Evolutionary conservation across 2,329 filamentous ascomycete genomes (phyloP), one percentile per base, ranked within the genome.

Genomic region (Aspergillus piperis): DNA sequence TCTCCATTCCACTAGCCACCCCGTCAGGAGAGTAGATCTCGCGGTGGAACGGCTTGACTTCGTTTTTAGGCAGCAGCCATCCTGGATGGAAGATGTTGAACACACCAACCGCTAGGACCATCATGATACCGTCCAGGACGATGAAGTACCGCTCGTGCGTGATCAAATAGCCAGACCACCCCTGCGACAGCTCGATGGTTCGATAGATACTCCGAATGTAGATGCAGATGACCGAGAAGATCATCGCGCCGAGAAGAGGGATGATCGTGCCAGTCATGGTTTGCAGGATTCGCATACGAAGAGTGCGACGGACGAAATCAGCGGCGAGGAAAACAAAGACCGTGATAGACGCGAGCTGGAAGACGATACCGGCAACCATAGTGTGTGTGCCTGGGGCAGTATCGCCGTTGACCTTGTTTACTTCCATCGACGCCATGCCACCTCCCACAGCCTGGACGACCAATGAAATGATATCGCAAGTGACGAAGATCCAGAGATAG

Each of bases 341-440:
- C 32, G 80, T 76, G 58, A 88, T 81, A 5, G 83, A 82, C 58
- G 78, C 76, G 42, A 88, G 82, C 66, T 88, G 86, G 58, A 87
- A 79, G n/a, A 81, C 76, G 19, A 88, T 82, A 13, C 86, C 86
- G 1, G 80, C 81, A 48, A 84, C 77, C 69, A 82, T 80, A 58
- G 82, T 73, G 65, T 83, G 67, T 42, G 82, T 81, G 32, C 81
- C 82, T 10, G 72, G 73, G n/a, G 78, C 68, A 62, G 81, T 84
- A 53, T 77, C 65, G 32, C 83, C 83, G 30, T 70, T 67, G 8
- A 78, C 76, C 2, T 77, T 66, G 25, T 80, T 78, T 1, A 82
- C 81, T 60, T 66, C 74, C 17, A 52, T 66, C 30, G 79, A 79
- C 15, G 81, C 81, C 25, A 86, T 67, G 23, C 81, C 84, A 27